phyloP scores from a whole-genome alignment of 352 stramenopile genomes.

The Paralagenidium karlingii region DNA sequence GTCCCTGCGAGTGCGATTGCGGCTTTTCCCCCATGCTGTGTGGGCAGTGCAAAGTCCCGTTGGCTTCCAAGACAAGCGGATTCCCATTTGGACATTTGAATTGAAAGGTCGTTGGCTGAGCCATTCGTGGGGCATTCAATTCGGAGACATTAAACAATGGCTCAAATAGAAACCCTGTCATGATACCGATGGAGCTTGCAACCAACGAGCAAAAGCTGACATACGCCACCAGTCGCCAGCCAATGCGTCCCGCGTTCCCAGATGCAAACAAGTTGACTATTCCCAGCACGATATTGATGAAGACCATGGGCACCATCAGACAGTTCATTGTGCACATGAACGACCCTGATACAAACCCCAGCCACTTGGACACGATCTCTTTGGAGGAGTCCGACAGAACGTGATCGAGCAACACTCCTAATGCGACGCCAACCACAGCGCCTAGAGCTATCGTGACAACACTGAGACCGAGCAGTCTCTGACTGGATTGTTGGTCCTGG shows the following conservation, averaged over 20 bases:
- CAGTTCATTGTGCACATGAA: slow-evolving; percentile 22
- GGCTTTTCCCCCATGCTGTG: too few relatives aligned
- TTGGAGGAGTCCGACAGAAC: too few relatives aligned
- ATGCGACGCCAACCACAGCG: too few relatives aligned
- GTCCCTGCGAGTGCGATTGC: too few relatives aligned
- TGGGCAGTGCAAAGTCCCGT: slow-evolving; percentile 22
- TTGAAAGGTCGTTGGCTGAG: slow-evolving; percentile 4
- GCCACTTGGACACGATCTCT: too few relatives aligned
- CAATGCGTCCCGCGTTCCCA: slow-evolving; percentile 20
- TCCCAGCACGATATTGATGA: slow-evolving; percentile 25
- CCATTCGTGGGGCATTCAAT: slow-evolving; percentile 10
- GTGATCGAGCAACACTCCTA: too few relatives aligned
- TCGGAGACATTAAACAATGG: slow-evolving; percentile 13
- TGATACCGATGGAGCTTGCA: slow-evolving; percentile 27
- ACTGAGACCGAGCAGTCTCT: too few relatives aligned
- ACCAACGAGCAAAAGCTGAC: slow-evolving; percentile 25
- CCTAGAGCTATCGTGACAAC: too few relatives aligned
- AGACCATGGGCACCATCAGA: slow-evolving; percentile 20
- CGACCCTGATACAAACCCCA: too few relatives aligned
- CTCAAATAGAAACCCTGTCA: slow-evolving; percentile 24
- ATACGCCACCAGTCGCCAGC: slow-evolving; percentile 11
- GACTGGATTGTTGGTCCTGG: too few relatives aligned
- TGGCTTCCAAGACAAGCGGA: slow-evolving; percentile 16
- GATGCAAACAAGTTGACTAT: slow-evolving; percentile 27
- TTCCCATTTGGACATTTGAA: slow-evolving; percentile 11